These are phyloP conservation scores for Lentinus tigrinus DNA, from an alignment of 768 basidiomycete species.

Conservation along the genomic window DNA sequence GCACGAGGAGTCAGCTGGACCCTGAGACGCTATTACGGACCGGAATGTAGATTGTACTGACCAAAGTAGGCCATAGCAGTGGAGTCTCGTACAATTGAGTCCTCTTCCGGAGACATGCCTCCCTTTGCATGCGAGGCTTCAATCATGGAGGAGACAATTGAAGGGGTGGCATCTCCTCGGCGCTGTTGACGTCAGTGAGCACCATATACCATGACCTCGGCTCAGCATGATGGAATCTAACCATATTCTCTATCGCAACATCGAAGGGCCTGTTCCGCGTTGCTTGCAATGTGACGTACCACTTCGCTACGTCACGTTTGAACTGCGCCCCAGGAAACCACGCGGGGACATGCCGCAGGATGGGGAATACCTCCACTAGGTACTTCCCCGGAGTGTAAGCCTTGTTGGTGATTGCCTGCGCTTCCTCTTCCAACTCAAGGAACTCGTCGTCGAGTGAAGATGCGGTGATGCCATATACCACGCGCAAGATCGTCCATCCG, in stretches of 20 bases:
- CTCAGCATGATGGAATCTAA: not conserved
- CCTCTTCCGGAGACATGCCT: not conserved
- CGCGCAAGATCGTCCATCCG: not conserved
- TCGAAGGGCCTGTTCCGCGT: not conserved
- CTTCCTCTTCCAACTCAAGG: not conserved
- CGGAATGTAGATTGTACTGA: too few relatives aligned
- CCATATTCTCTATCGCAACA: not conserved
- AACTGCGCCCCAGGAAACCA: constrained; percentile 17
- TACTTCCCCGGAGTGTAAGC: not conserved
- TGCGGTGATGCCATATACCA: too few relatives aligned
- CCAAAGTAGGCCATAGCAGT: not conserved
- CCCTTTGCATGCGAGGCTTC: not conserved
- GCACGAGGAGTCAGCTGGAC: too few relatives aligned
- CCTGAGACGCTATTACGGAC: too few relatives aligned
- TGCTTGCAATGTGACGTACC: too few relatives aligned
- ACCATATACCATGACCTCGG: not conserved
- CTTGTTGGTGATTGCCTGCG: not conserved
- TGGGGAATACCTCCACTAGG: not conserved
- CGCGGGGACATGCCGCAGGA: constrained; percentile 11
- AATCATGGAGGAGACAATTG: constrained; percentile 9
- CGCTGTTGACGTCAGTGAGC: not conserved
- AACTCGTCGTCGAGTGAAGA: constrained; percentile 3
- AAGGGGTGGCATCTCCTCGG: not conserved
- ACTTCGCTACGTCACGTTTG: not conserved
- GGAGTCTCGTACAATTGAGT: not conserved